Base-by-base conservation (phyloP, 345 rosid genomes). In the Aquilaria yunnanensis region DNA sequence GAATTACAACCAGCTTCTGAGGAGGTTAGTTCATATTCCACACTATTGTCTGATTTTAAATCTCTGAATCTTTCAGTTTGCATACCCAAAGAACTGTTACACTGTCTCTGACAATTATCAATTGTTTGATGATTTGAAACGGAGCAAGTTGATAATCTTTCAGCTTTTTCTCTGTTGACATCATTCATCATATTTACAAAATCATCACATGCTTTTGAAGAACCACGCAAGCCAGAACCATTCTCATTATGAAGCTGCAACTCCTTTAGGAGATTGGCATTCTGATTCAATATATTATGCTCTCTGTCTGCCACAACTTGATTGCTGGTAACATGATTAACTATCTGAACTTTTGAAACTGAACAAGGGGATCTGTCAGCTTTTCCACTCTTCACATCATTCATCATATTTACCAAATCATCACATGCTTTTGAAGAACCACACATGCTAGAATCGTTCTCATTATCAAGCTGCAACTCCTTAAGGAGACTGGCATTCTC, bases 51-150 rank as follows among this genome's bases (percentile, higher is more conserved):
- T 46, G 54, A 56, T 34, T 51, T 63, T 9, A 72, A 51, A 23
- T 73, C 76, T 68, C 66, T 69, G 30, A 70, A 64, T 32, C 63
- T 51, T 50, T 33, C 66, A 32, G 14, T 59, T 62, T 64, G 68
- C 65, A 52, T 30, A 13, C 48, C 45, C 48, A 61, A 61, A 51
- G 57, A 48, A 29, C 45, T 61, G 47, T 64, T 57, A 47, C 33
- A 49, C 13, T 54, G 51, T 50, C 54, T 62, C 60, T 56, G 70
- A 55, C 47, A 69, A 54, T 67, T 45, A 33, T 10, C 16, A 10
- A 63, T 62, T 53, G 64, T 52, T 12, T 33, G 66, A 55, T 23
- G 51, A 72, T 51, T 48, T 54, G 61, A 53, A 14, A 47, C 45
- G 63, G 50, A 56, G 51, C 50, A 65, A 67, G 74, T 69, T 63